A percentile compares a stretch with the other conserved stretches of the same genome.
Conservation (phyloP, 1,284 basidiomycete species). For the Fomitopsis schrenkii region DNA sequence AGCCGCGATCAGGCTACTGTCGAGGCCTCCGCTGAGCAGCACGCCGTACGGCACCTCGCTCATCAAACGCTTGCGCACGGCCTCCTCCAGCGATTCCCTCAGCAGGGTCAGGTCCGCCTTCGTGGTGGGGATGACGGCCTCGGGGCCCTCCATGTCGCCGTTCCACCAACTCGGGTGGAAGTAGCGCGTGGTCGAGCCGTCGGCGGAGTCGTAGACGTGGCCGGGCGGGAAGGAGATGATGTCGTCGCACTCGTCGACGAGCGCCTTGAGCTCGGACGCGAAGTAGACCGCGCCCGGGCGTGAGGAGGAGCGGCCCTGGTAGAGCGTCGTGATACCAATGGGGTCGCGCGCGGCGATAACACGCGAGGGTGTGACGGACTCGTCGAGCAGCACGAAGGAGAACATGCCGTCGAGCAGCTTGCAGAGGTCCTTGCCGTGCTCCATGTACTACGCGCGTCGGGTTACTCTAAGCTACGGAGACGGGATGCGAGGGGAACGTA, state of each 20-base stretch:
- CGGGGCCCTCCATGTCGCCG: constrained; percentile 61
- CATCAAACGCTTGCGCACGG: constrained; percentile 96
- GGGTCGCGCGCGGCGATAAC: constrained; percentile 97
- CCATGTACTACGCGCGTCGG: constrained; percentile 64
- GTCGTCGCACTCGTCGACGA: constrained; percentile 91
- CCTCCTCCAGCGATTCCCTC: constrained; percentile 83
- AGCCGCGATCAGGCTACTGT: constrained; percentile 94
- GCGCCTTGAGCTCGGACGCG: constrained; percentile 93
- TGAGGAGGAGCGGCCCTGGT: constrained; percentile 91
- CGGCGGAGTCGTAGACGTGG: constrained; percentile 87
- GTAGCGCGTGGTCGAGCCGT: constrained; percentile 76
- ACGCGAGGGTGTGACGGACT: constrained; percentile 84
- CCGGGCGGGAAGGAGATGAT: constrained; percentile 97
- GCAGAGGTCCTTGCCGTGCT: constrained; percentile 77
- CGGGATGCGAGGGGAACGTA: constrained; percentile 33
- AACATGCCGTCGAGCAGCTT: constrained; percentile 96
- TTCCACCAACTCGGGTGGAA: constrained; percentile 87
- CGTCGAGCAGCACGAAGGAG: constrained; percentile 95
- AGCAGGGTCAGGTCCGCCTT: constrained; percentile 69
- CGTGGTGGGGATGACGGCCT: constrained; percentile 56
- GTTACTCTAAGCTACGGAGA: neutral
- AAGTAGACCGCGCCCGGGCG: constrained; percentile 88
- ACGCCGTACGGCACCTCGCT: constrained; percentile 99
- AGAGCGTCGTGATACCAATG: constrained; percentile 97
- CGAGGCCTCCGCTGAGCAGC: constrained; percentile 91